Evolutionary conservation across 2,329 filamentous ascomycete species (phyloP), one percentile per base, ranked within the genome.

Genomic region (Arachnopeziza araneosa): DNA sequence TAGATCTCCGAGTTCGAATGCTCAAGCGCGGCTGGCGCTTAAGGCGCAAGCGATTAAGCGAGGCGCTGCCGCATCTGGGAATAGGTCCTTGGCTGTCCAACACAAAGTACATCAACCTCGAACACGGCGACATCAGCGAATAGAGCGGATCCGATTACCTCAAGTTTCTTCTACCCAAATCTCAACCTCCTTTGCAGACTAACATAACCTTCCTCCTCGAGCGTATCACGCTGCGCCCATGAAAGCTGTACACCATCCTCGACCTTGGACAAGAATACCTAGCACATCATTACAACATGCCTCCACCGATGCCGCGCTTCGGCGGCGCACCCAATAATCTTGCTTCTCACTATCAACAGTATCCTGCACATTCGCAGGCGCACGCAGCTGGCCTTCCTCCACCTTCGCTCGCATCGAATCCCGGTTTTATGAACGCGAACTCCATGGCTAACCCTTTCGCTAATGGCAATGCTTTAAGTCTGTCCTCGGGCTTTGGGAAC

Each of bases 351-450:
- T 77, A 79, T 65, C 75, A 78, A 66, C 75, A 78, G 64, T 77
- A 76, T 57, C 75, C 76, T 54, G 72, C 75, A 30, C 77, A 80
- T 60, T 67, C 78, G 55, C 78, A 79, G 69, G 74, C 76, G 51
- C 74, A 76, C 68, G 78, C 75, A 62, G 72, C 75, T 54, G 76
- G 76, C 56, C 76, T 83, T 2, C 80, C 80, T 57, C 79, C 80
- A 63, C 82, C 83, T 58, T 81, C 79, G 52, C 78, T 93, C 59
- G 82, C 83, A 65, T 80, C 82, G 61, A 89, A 90, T 72, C 85
- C 89, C 55, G 83, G 81, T 59, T 96, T 95, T 73, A 84, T 86
- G 64, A 86, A 83, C 68, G 83, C 86, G 62, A 89, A 87, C 72
- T 80, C 84, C 55, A 83, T 84, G 70, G 82, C 89, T 65, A 88